Conservation (phyloP, 2,329 filamentous ascomycete genomes). For the Bipolaris sorokiniana region DNA sequence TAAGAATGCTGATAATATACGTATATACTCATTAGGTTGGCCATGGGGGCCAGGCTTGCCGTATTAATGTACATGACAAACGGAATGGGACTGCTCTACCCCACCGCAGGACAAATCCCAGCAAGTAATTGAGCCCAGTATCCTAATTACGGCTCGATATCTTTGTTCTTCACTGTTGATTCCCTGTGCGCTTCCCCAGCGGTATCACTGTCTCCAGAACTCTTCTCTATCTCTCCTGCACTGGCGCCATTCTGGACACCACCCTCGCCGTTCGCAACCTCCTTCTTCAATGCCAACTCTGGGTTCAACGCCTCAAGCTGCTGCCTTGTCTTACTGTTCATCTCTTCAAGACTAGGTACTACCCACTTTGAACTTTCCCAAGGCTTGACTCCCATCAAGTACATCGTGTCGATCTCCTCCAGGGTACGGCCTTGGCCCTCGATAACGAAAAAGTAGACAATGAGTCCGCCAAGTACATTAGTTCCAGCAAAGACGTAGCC, state of each 20-base stretch:
- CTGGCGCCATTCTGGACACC: slow-evolving; percentile 2
- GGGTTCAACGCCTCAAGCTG: slow-evolving; percentile 32
- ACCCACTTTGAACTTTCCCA: slow-evolving; percentile 65
- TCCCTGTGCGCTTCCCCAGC: slow-evolving; percentile 13
- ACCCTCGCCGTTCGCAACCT: neutral
- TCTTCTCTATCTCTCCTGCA: slow-evolving; percentile 9
- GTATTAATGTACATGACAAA: neutral
- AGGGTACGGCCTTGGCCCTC: slow-evolving; percentile 75
- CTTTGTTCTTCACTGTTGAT: slow-evolving; percentile 13
- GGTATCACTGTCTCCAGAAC: neutral
- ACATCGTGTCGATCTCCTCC: slow-evolving; percentile 78
- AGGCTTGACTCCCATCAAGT: slow-evolving; percentile 67
- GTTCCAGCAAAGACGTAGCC: slow-evolving; percentile 78
- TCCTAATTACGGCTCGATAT: neutral
- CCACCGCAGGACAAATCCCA: slow-evolving; percentile 3
- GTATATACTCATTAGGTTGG: neutral
- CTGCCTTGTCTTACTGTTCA: slow-evolving; percentile 32
- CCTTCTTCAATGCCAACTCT: slow-evolving; percentile 23
- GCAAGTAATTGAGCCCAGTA: neutral
- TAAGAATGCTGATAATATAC: neutral
- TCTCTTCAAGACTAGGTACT: slow-evolving; percentile 32
- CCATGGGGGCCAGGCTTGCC: too few species aligned
- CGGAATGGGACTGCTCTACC: neutral
- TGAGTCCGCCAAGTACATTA: slow-evolving; percentile 64
- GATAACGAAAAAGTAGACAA: slow-evolving; percentile 79